Evolutionary conservation across 1,284 basidiomycete genomes (phyloP).

Genomic region (Cutaneotrichosporon sp.): DNA sequence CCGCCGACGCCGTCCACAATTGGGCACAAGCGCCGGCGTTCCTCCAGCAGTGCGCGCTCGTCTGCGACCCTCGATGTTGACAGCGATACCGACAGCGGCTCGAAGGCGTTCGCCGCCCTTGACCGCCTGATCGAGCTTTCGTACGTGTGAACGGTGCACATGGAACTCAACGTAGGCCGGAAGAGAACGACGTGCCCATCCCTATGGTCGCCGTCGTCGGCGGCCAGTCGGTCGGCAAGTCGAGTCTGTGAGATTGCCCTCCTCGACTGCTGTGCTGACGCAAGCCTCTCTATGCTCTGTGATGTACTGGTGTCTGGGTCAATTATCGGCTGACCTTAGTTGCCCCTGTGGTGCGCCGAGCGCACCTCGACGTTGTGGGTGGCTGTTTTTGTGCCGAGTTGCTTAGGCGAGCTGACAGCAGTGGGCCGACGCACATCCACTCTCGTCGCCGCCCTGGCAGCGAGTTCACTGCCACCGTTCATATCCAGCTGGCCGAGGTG

Average conservation of each 20-base stretch:
- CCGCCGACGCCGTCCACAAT: too few relatives aligned
- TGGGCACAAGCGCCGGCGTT: background rate
- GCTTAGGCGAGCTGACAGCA: conserved; percentile 16
- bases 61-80: background rate
- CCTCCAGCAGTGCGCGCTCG: background rate
- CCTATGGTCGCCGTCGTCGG: conserved; percentile 22
- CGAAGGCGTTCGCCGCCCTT: background rate
- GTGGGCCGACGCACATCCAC: conserved; percentile 25
- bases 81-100: background rate
- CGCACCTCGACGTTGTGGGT: conserved; percentile 22
- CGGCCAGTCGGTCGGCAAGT: conserved; percentile 28
- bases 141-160: background rate
- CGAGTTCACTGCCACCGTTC: conserved; percentile 15
- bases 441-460: conserved; percentile 3
- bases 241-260: conserved; percentile 20
- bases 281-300: conserved; percentile 9
- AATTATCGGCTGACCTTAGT: conserved; percentile 2
- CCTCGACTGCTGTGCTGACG: background rate
- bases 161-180: background rate
- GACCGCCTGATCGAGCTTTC: background rate
- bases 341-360: conserved; percentile 15
- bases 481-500: conserved; percentile 10
- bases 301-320: conserved; percentile 7
- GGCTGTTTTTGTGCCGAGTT: background rate
- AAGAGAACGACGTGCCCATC: background rate